Base-by-base conservation (phyloP, 129 eudicot genomes). In the Pittosporum tobira region DNA sequence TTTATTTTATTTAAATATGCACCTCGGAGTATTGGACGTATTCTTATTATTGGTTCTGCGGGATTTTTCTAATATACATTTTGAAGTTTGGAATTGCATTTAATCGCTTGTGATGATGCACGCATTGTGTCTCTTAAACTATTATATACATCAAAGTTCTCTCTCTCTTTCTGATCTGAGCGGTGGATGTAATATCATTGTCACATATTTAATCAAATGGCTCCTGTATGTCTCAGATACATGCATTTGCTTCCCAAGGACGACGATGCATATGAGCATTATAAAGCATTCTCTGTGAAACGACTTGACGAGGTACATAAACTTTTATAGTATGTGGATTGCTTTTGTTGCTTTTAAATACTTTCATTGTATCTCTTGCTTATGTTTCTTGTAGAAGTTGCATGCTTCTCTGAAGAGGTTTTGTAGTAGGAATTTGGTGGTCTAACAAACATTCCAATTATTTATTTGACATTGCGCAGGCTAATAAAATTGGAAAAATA, bases 231-330 rank as follows among this genome's bases (percentile, higher is more conserved):
- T 64, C 79, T 69, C 84, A 90, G 99, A 69, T 91, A 83, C 66
- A 69, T 80, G n/a, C 99, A 93, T 70, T 66, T 93, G 69, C 96
- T 93, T 77, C 96, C 99, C 31, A 77, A 77, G 76, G 96, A 87
- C 40, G 96, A 81, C 21, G 99, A 93, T 55, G 99, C 99, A 48
- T 72, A 87, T 69, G 99, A 87, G 63, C 87, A 81, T 43, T 84
- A 81, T 67, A 79, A 71, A 63, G 69, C 77, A 31, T 77, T 87
- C 55, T 72, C 90, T n/a, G 80, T 82, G 2, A 84, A 87, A 76
- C 85, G 93, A 52, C 94, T 93, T 65, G 96, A 93, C 65, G 99
- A 93, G 99, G 99, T 93, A 63, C 48, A 58, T 48, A 2, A 10
- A n/a, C 14, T 59, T 50, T 27, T 49, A n/a, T 55, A 48, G 44